phyloP scores from a whole-genome alignment of 2,329 filamentous ascomycete species.

The Triangularia verruculosa region DNA sequence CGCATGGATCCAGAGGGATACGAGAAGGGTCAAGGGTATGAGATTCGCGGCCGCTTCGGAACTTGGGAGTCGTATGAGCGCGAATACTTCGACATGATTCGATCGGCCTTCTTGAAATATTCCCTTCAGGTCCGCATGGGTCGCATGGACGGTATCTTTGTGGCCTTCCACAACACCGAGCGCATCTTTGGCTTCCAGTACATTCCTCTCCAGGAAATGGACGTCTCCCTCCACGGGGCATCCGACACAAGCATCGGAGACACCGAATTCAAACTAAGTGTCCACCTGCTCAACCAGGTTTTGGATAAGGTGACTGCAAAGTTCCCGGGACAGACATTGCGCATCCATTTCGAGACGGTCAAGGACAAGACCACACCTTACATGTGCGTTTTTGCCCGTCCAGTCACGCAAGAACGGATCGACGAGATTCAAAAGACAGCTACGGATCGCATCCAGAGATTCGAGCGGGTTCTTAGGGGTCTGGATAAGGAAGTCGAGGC shows the following conservation, averaged over 20 bases:
- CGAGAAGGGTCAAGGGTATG: slow-evolving; percentile 77
- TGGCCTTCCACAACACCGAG: slow-evolving; percentile 91
- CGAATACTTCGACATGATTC: slow-evolving; percentile 96
- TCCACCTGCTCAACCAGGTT: slow-evolving; percentile 75
- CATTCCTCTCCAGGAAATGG: slow-evolving; percentile 81
- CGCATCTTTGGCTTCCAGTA: slow-evolving; percentile 99
- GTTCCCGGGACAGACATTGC: slow-evolving; percentile 74
- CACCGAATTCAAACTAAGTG: slow-evolving; percentile 78
- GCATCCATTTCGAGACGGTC: slow-evolving; percentile 74
- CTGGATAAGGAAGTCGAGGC: slow-evolving; percentile 37
- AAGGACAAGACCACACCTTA: slow-evolving; percentile 57
- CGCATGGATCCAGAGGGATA: slow-evolving; percentile 78
- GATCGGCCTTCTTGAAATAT: slow-evolving; percentile 92
- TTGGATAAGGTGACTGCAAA: slow-evolving; percentile 70
- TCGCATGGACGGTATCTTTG: slow-evolving; percentile 97
- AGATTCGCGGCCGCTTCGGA: slow-evolving; percentile 74
- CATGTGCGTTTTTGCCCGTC: slow-evolving; percentile 90
- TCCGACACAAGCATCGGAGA: slow-evolving; percentile 65
- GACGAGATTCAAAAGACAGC: slow-evolving; percentile 68
- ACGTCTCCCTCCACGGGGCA: slow-evolving; percentile 82
- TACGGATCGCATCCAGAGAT: slow-evolving; percentile 62
- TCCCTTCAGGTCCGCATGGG: slow-evolving; percentile 95
- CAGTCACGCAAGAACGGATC: slow-evolving; percentile 71
- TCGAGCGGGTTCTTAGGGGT: slow-evolving; percentile 62
- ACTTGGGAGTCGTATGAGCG: slow-evolving; percentile 89